Conservation (phyloP, 768 basidiomycete species). For the Macrolepiota dolichaula region DNA sequence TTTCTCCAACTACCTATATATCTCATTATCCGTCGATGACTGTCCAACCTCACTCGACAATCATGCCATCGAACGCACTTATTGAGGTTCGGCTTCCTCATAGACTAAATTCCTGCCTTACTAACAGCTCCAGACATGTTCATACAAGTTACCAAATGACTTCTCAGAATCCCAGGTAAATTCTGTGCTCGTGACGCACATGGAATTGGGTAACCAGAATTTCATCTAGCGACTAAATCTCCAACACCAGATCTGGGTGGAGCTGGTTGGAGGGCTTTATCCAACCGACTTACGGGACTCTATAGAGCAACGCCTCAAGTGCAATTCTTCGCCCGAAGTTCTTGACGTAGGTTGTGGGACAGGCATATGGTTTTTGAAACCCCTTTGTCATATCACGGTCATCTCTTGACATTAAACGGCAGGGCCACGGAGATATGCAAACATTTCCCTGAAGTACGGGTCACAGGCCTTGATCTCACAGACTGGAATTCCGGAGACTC, state of each 20-base stretch:
- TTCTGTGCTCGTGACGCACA: not conserved
- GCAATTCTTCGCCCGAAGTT: not conserved
- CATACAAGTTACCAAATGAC: not conserved
- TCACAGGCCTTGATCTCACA: not conserved
- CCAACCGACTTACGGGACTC: not conserved
- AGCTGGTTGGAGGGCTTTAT: not conserved
- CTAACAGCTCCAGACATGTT: not conserved
- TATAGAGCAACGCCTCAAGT: not conserved
- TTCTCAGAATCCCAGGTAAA: not conserved
- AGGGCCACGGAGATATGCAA: not conserved
- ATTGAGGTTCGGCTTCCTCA: not conserved
- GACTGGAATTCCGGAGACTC: not conserved
- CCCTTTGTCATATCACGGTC: not conserved
- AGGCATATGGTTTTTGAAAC: not conserved
- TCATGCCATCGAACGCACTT: not conserved
- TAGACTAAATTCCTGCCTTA: not conserved
- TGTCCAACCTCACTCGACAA: not conserved
- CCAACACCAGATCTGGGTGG: not conserved
- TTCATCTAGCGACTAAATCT: not conserved
- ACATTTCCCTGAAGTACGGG: not conserved
- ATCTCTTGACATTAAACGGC: not conserved
- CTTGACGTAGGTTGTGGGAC: constrained; percentile 1
- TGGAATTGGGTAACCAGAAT: not conserved
- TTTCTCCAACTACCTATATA: not conserved
- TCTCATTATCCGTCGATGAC: not conserved